These are phyloP conservation scores for Thermomyces lanuginosus DNA, from an alignment of 2,329 filamentous ascomycete genomes.

Conservation along the genomic window DNA sequence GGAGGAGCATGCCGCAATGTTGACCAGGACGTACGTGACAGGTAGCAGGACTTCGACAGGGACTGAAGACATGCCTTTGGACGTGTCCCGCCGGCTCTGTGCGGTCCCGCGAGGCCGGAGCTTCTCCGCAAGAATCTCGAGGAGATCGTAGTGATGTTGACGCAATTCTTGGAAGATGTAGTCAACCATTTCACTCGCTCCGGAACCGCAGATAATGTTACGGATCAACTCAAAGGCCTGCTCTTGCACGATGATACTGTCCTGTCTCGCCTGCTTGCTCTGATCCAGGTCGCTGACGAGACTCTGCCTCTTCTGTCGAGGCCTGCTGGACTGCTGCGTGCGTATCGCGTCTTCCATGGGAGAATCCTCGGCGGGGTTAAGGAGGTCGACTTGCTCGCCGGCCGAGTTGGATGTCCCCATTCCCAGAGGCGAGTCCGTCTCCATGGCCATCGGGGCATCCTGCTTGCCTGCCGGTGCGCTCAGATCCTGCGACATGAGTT, in stretches of 20 bases:
- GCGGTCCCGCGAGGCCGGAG: conserved; percentile 39
- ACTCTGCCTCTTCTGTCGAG: conserved; percentile 25
- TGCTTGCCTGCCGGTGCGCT: conserved; percentile 14
- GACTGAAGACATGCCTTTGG: conserved; percentile 13
- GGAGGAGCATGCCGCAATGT: conserved; percentile 69
- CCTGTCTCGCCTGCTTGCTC: conserved; percentile 50
- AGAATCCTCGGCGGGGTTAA: conserved; percentile 35
- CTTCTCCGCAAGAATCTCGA: conserved; percentile 66
- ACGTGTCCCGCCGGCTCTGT: conserved; percentile 17
- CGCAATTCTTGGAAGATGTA: conserved; percentile 62
- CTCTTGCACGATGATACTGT: conserved; percentile 76
- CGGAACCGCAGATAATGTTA: conserved; percentile 62
- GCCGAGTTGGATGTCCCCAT: conserved; percentile 44
- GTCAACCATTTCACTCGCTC: conserved; percentile 58
- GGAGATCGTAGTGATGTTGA: conserved; percentile 58
- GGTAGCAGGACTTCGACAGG: conserved; percentile 54
- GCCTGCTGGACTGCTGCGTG: conserved; percentile 23
- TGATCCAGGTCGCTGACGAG: conserved; percentile 53
- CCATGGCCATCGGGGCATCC: conserved; percentile 18
- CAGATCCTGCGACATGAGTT: conserved; percentile 50
- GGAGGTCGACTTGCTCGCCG: conserved; percentile 43
- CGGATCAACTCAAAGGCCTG: conserved; percentile 79
- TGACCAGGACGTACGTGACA: conserved; percentile 68
- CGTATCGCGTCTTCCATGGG: conserved; percentile 14
- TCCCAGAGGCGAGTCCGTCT: conserved; percentile 21